Percentiles rank a stretch among this genome's conserved stretches.
phyloP scores from a whole-genome alignment of 2,329 filamentous ascomycete genomes.

The Colletotrichum sansevieriae region DNA sequence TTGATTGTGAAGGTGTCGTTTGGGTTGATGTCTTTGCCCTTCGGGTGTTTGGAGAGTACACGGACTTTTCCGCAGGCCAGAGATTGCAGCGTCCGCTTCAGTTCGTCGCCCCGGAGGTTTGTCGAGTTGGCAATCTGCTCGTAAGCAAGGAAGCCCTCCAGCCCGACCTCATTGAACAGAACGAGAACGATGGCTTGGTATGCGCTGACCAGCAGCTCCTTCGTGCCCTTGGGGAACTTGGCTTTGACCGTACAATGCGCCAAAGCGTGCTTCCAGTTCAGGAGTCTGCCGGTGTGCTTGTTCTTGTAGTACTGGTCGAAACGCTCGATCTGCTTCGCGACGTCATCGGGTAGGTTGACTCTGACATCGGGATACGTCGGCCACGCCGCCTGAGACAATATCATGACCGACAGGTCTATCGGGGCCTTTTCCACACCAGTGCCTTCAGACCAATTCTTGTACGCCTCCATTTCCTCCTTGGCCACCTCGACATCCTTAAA shows the following conservation, averaged over 20 bases:
- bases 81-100: slow-evolving; percentile 92
- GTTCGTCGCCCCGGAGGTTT: slow-evolving; percentile 80
- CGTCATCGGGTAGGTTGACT: slow-evolving; percentile 80
- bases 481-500: slow-evolving; percentile 98
- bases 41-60: slow-evolving; percentile 87
- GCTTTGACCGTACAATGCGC: slow-evolving; percentile 90
- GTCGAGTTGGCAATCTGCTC: slow-evolving; percentile 80
- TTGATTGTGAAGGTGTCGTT: slow-evolving; percentile 92
- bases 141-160: slow-evolving; percentile 77
- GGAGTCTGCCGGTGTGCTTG: slow-evolving; percentile 88
- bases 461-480: slow-evolving; percentile 92
- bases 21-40: slow-evolving; percentile 80
- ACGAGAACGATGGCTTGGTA: slow-evolving; percentile 93
- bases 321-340: slow-evolving; percentile 80
- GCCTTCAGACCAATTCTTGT: slow-evolving; percentile 71
- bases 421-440: slow-evolving; percentile 54
- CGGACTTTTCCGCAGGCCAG: slow-evolving; percentile 91
- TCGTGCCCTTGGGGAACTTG: slow-evolving; percentile 81
- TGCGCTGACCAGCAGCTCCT: slow-evolving; percentile 90
- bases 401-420: slow-evolving; percentile 85
- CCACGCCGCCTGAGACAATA: slow-evolving; percentile 94
- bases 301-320: slow-evolving; percentile 89
- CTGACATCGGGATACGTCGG: slow-evolving; percentile 84
- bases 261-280: slow-evolving; percentile 94
- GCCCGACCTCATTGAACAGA: slow-evolving; percentile 82